These are phyloP conservation scores for Kondoa subrosea DNA, from an alignment of 768 basidiomycete species.

Conservation along the genomic window DNA sequence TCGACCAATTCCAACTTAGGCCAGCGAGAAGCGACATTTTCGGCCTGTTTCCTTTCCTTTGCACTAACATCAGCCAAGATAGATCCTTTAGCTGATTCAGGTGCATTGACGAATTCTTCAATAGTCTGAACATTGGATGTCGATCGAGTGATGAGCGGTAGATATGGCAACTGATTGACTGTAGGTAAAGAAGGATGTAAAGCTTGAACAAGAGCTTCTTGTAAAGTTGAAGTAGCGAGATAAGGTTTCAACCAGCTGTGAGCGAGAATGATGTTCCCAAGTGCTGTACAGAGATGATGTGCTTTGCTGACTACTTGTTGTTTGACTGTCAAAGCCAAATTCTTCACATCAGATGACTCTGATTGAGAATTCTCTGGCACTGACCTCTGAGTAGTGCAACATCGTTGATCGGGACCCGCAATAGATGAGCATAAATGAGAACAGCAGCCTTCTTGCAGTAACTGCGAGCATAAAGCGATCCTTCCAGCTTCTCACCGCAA, in stretches of 20 bases:
- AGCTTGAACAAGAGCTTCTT: conserved; percentile 70
- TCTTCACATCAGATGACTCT: neutral
- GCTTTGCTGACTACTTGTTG: conserved; percentile 22
- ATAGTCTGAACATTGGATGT: conserved; percentile 18
- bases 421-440: conserved; percentile 67
- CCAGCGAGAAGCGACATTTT: conserved; percentile 52
- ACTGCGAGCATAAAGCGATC: conserved; percentile 22
- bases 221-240: conserved; percentile 59
- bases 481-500: conserved; percentile 19
- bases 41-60: conserved; percentile 36
- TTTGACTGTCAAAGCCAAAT: conserved; percentile 18
- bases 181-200: conserved; percentile 35
- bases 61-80: conserved; percentile 10
- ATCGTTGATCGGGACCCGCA: conserved; percentile 46
- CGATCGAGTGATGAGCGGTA: conserved; percentile 35
- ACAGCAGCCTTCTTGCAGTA: conserved; percentile 43
- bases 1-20: conserved; percentile 61
- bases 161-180: conserved; percentile 63
- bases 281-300: conserved; percentile 35
- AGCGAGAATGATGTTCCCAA: conserved; percentile 63
- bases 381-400: conserved; percentile 47
- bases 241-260: conserved; percentile 79
- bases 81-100: conserved; percentile 20
- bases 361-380: conserved; percentile 23
- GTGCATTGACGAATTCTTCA: conserved; percentile 21